Conservation (phyloP, 2,329 filamentous ascomycete species). For the Bipolaris gigantea region DNA sequence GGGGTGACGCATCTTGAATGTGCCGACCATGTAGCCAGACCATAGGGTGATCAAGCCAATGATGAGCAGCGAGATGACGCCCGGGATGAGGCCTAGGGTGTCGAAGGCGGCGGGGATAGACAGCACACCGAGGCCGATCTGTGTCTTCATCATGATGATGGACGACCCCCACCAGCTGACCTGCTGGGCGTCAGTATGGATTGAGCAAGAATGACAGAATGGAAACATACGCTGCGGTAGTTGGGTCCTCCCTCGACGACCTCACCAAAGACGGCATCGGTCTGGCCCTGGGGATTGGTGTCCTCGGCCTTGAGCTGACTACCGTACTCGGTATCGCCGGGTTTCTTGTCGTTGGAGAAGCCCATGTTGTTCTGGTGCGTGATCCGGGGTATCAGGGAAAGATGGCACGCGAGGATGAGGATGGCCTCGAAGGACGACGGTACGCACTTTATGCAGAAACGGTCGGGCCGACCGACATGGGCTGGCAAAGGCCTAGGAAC, state of each 20-base stretch:
- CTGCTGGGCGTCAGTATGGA: constrained; percentile 14
- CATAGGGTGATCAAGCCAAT: constrained; percentile 53
- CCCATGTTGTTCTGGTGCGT: constrained; percentile 1
- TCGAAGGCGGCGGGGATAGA: constrained; percentile 54
- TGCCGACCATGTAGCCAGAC: constrained; percentile 54
- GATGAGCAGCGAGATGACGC: constrained; percentile 49
- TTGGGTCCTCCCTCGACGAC: constrained; percentile 53
- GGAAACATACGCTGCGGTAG: constrained; percentile 50
- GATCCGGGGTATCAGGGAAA: constrained; percentile 5
- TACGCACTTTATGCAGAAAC: constrained; percentile 11
- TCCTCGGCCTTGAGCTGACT: constrained; percentile 8
- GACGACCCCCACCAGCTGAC: constrained; percentile 33
- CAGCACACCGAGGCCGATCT: constrained; percentile 49
- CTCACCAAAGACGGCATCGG: constrained; percentile 55
- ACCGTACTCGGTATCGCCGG: constrained; percentile 7
- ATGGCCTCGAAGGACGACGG: constrained; percentile 1
- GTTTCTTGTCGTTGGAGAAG: constrained; percentile 5
- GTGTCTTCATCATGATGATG: constrained; percentile 37
- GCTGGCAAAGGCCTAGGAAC: constrained; percentile 4
- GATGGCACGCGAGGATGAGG: constrained; percentile 1
- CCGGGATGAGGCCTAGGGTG: constrained; percentile 53
- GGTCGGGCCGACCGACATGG: constrained; percentile 11
- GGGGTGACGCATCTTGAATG: constrained; percentile 59
- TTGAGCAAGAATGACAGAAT: background rate
- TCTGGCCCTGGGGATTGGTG: constrained; percentile 7